Conservation (phyloP, 345 rosid species). For the Schrenkiella parvula region DNA sequence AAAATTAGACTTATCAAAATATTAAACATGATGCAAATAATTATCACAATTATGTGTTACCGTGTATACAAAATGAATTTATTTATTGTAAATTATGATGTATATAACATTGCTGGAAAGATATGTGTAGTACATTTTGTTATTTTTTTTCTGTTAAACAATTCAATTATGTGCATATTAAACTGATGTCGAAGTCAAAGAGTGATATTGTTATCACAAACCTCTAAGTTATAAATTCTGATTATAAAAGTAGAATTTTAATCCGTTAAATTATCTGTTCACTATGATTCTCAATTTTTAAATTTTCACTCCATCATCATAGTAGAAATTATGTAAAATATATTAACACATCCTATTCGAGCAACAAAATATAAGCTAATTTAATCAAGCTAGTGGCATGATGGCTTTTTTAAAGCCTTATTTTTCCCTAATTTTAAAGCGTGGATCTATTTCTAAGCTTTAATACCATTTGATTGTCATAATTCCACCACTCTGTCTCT, state of each 20-base stretch:
- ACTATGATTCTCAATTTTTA: too few relatives aligned
- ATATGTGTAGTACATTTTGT: too few relatives aligned
- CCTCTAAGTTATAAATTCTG: too few relatives aligned
- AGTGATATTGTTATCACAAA: too few relatives aligned
- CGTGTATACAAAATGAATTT: not conserved
- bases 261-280: too few relatives aligned
- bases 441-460: constrained; percentile 3
- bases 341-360: not conserved
- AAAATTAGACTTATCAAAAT: not conserved
- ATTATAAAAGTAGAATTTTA: too few relatives aligned
- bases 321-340: not conserved
- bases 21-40: not conserved
- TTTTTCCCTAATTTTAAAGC: constrained; percentile 26
- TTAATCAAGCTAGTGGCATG: not conserved
- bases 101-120: not conserved
- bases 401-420: not conserved
- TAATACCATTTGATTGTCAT: constrained; percentile 20
- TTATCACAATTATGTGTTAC: too few relatives aligned
- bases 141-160: too few relatives aligned
- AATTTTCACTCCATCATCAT: too few relatives aligned
- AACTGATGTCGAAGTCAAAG: too few relatives aligned
- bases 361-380: not conserved
- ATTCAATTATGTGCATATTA: too few relatives aligned
- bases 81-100: not conserved
- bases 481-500: constrained; percentile 12